Evolutionary conservation across 2,329 filamentous ascomycete genomes (phyloP).

Genomic region (Penicillium sp.): DNA sequence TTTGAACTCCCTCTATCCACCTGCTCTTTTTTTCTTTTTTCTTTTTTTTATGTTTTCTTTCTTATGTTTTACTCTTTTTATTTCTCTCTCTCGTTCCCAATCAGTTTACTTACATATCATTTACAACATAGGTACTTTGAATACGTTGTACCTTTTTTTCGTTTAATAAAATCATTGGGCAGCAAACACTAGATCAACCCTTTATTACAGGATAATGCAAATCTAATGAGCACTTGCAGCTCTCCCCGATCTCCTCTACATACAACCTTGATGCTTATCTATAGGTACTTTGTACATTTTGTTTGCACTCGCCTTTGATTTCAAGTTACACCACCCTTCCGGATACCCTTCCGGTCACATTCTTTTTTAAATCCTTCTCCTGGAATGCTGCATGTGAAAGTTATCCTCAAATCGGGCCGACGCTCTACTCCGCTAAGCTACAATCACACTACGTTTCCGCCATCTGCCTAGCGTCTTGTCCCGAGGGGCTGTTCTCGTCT

Average conservation of each 20-base stretch:
- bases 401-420: slow-evolving; percentile 12
- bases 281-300: neutral
- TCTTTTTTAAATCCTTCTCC: neutral
- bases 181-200: no score
- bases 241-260: neutral
- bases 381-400: slow-evolving; percentile 10
- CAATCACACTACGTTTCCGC: neutral
- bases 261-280: no score
- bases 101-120: no score
- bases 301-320: neutral
- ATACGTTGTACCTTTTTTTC: no score
- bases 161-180: no score
- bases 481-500: slow-evolving; percentile 6
- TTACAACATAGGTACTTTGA: no score
- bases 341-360: slow-evolving; percentile 8
- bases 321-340: slow-evolving; percentile 6
- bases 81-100: no score
- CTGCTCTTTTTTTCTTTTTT: neutral
- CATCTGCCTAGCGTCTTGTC: slow-evolving; percentile 9
- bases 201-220: neutral
- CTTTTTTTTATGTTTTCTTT: neutral
- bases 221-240: neutral
- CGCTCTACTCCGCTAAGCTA: neutral
- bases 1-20: neutral
- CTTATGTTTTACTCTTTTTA: neutral